Evolutionary conservation across 2,329 filamentous ascomycete genomes (phyloP).

Genomic region (Gnomoniopsis smithogilvyi): DNA sequence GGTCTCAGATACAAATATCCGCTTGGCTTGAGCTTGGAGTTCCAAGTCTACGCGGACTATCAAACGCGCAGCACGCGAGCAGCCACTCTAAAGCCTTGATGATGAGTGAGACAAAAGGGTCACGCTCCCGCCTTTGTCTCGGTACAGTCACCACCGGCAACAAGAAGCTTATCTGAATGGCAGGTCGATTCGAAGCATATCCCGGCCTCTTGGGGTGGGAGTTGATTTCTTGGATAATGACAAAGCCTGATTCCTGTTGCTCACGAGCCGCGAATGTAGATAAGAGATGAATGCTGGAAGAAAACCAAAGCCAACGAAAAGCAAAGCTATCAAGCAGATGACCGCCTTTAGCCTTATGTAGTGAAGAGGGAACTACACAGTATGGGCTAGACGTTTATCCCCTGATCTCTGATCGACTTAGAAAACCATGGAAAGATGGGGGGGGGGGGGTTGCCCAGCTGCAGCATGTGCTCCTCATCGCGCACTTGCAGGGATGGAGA

Average conservation of each 20-base stretch:
- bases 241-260: background rate
- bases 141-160: background rate
- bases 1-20: background rate
- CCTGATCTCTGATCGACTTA: background rate
- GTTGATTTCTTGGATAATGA: background rate
- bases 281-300: background rate
- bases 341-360: background rate
- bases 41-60: slow-evolving; percentile 7
- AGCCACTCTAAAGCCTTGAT: background rate
- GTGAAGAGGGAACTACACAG: background rate
- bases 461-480: background rate
- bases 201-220: background rate
- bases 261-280: background rate
- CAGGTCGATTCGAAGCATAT: background rate
- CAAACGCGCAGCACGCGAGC: slow-evolving; percentile 17
- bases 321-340: background rate
- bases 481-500: background rate
- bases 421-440: background rate
- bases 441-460: background rate
- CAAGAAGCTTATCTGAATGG: slow-evolving; percentile 1
- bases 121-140: slow-evolving; percentile 5
- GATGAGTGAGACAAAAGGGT: slow-evolving; percentile 13
- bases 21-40: background rate
- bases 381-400: background rate
- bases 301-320: background rate